Evolutionary conservation across 164 flowering plant species (phyloP).

Genomic region (Saururus chinensis): DNA sequence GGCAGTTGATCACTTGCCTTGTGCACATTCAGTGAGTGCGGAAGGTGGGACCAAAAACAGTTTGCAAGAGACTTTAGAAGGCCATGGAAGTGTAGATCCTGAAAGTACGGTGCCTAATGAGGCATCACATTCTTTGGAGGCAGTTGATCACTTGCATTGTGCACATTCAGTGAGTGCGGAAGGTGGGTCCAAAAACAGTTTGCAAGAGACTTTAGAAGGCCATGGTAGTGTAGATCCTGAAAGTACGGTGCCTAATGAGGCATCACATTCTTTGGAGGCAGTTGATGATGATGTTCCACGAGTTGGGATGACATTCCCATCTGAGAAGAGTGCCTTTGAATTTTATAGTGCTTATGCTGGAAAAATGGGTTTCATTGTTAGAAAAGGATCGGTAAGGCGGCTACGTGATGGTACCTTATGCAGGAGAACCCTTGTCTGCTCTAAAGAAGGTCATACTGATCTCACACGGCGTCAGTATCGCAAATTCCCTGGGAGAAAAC

Average conservation of each 20-base stretch:
- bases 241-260: background rate
- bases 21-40: background rate
- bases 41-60: background rate
- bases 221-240: background rate
- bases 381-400: background rate
- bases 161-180: background rate
- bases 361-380: background rate
- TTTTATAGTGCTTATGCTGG: background rate
- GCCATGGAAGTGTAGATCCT: background rate
- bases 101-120: background rate
- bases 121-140: background rate
- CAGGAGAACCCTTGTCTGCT: background rate
- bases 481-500: background rate
- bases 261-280: background rate
- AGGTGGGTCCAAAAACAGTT: background rate
- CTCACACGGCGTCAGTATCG: background rate
- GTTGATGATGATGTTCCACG: background rate
- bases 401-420: background rate
- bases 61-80: background rate
- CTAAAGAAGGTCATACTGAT: background rate
- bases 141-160: background rate
- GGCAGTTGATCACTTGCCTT: too few species aligned
- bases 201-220: background rate
- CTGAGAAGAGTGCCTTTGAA: background rate
- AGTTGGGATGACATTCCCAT: background rate